Percentiles rank a stretch among this genome's conserved stretches.
Conservation (phyloP, 768 basidiomycete species). For the Leccinum olivaceopallidum region DNA sequence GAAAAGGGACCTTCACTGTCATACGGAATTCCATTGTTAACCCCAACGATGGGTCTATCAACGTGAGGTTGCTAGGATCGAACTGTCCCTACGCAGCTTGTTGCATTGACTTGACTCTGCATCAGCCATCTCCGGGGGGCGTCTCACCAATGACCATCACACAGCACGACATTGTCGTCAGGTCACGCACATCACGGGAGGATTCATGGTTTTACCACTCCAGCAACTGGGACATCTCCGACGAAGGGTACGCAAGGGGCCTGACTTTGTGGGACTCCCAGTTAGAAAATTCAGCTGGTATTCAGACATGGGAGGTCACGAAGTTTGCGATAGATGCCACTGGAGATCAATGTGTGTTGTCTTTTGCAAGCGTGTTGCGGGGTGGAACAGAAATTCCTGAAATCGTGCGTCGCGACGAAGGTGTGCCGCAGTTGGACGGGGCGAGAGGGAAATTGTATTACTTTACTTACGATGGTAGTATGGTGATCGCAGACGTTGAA, state of each 20-base stretch:
- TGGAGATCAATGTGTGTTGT: background rate
- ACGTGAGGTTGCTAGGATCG: background rate
- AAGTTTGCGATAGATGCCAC: background rate
- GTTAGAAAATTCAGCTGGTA: background rate
- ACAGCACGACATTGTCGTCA: background rate
- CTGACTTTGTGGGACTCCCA: background rate
- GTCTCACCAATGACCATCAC: background rate
- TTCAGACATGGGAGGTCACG: background rate
- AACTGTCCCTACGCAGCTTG: background rate
- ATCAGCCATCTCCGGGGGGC: background rate
- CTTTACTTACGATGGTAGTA: too few relatives aligned
- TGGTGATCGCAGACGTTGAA: too few relatives aligned
- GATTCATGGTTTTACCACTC: background rate
- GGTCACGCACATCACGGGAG: background rate
- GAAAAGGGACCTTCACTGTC: background rate
- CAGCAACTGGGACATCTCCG: background rate
- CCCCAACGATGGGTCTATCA: background rate
- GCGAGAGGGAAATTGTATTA: too few relatives aligned
- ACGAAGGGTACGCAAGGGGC: background rate
- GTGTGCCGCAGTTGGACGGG: too few relatives aligned
- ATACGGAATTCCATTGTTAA: background rate
- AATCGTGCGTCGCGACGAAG: too few relatives aligned
- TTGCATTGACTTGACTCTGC: background rate
- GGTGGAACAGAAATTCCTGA: too few relatives aligned
- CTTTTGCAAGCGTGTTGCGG: too few relatives aligned